These are phyloP conservation scores for Rhodotorula kratochvilovae DNA, from an alignment of 768 basidiomycete genomes.

Conservation along the genomic window DNA sequence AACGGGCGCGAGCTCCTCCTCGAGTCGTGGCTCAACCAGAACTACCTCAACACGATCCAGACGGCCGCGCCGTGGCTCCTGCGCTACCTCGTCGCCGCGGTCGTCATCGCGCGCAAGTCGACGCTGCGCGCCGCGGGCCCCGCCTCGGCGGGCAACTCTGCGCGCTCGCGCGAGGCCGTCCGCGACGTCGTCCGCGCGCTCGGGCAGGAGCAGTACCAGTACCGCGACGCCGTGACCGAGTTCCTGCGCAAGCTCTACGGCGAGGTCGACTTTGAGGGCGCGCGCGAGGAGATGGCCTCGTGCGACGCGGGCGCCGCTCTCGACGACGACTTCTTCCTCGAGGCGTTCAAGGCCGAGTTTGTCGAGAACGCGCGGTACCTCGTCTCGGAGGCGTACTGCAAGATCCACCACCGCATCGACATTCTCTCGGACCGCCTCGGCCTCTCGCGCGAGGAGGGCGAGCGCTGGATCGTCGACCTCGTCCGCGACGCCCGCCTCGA, in stretches of 20 bases:
- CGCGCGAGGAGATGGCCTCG: slow-evolving; percentile 58
- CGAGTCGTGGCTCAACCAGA: slow-evolving; percentile 92
- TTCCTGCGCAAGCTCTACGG: slow-evolving; percentile 91
- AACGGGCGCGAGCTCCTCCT: slow-evolving; percentile 85
- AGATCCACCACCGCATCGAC: slow-evolving; percentile 73
- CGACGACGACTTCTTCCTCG: slow-evolving; percentile 87
- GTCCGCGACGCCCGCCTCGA: slow-evolving; percentile 97
- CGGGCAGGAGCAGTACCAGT: slow-evolving; percentile 93
- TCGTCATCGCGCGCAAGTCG: slow-evolving; percentile 80
- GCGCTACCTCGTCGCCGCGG: slow-evolving; percentile 87
- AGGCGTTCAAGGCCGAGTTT: slow-evolving; percentile 85
- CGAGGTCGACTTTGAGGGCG: slow-evolving; percentile 93
- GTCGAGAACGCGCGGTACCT: slow-evolving; percentile 93
- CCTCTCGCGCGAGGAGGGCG: slow-evolving; percentile 88
- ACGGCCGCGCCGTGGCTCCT: slow-evolving; percentile 91
- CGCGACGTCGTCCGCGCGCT: slow-evolving; percentile 88
- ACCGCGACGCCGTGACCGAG: slow-evolving; percentile 82
- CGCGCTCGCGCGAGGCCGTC: slow-evolving; percentile 55
- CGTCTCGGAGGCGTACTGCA: slow-evolving; percentile 94
- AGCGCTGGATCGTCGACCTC: slow-evolving; percentile 99
- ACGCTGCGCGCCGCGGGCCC: slow-evolving; percentile 48
- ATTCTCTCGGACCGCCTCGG: slow-evolving; percentile 84
- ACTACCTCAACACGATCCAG: slow-evolving; percentile 97
- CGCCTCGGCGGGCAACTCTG: slow-evolving; percentile 45
- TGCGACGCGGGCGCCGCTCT: slow-evolving; percentile 61